These are phyloP conservation scores for Rhynchosporium agropyri DNA, from an alignment of 2,329 filamentous ascomycete genomes.

Conservation along the genomic window DNA sequence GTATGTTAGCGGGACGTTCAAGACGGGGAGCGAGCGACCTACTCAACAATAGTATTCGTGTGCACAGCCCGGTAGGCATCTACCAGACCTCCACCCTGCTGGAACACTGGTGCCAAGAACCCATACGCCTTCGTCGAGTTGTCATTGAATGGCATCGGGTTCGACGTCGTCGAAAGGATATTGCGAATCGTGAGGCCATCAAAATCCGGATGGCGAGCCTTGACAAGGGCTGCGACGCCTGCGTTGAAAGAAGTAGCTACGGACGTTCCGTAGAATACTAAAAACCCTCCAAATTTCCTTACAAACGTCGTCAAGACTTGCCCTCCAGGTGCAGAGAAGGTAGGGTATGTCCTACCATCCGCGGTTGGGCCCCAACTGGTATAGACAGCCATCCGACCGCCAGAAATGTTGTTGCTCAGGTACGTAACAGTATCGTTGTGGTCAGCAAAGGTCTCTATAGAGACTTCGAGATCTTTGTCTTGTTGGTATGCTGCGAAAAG, in stretches of 20 bases:
- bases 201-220: constrained; percentile 15
- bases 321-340: constrained; percentile 41
- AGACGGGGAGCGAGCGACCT: too few relatives aligned
- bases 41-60: constrained; percentile 27
- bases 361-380: constrained; percentile 9
- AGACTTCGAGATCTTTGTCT: not conserved
- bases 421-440: not conserved
- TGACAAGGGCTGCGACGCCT: constrained; percentile 42
- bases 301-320: constrained; percentile 45
- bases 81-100: constrained; percentile 45
- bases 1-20: too few relatives aligned
- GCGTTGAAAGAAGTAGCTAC: constrained; percentile 45
- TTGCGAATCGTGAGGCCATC: not conserved
- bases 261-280: constrained; percentile 44
- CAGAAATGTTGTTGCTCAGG: not conserved
- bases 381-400: not conserved
- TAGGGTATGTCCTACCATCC: not conserved
- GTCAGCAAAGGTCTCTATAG: not conserved
- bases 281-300: constrained; percentile 41
- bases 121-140: not conserved
- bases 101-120: constrained; percentile 37
- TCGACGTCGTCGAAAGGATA: constrained; percentile 38
- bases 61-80: constrained; percentile 41
- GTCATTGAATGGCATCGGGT: constrained; percentile 21
- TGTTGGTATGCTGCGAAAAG: constrained; percentile 1